These are phyloP conservation scores for Prunus padus DNA, from an alignment of 306 rosid genomes.

Conservation along the genomic window DNA sequence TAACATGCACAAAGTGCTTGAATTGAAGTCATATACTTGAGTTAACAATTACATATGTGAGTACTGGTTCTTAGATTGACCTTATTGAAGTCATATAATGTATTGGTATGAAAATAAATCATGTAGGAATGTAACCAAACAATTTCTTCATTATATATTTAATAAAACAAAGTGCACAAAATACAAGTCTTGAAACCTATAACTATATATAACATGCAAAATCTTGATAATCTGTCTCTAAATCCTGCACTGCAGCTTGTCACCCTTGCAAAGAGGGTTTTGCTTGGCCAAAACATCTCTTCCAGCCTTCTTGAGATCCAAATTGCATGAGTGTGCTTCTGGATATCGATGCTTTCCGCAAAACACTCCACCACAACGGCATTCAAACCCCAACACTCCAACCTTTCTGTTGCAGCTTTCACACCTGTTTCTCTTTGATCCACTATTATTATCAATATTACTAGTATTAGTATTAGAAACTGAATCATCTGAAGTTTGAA, in stretches of 20 bases:
- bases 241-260: background rate
- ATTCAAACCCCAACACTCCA: slow-evolving; percentile 3
- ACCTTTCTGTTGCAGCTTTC: slow-evolving; percentile 17
- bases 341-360: slow-evolving; percentile 15
- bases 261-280: slow-evolving; percentile 8
- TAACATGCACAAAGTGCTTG: too few relatives aligned
- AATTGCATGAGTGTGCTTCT: slow-evolving; percentile 14
- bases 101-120: too few relatives aligned
- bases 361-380: slow-evolving; percentile 24
- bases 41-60: too few relatives aligned
- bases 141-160: too few relatives aligned
- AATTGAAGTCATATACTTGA: too few relatives aligned
- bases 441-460: background rate
- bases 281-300: background rate
- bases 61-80: too few relatives aligned
- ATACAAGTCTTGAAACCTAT: too few relatives aligned
- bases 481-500: background rate
- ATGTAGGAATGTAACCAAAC: too few relatives aligned
- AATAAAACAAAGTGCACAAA: too few relatives aligned
- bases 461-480: background rate
- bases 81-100: too few relatives aligned
- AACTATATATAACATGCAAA: too few relatives aligned
- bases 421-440: slow-evolving; percentile 15
- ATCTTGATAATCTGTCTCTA: background rate
- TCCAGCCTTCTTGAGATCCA: background rate